Conservation (phyloP, 176 grass and related monocot species). For the Carex myosuroides region DNA sequence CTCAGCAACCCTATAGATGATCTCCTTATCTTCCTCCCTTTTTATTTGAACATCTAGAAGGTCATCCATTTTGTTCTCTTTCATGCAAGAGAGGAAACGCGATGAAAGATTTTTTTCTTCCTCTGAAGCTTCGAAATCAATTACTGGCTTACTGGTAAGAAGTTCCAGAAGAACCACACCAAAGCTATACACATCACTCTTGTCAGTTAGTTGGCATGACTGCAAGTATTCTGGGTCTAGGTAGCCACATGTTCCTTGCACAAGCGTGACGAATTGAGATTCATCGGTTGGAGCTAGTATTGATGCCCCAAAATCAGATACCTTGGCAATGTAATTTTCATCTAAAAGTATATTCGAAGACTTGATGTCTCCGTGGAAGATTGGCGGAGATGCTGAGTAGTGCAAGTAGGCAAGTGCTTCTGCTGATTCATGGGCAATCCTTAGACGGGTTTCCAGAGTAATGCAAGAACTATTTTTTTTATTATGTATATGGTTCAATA, state of each 20-base stretch:
- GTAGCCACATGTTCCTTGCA: not conserved
- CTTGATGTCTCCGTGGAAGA: not conserved
- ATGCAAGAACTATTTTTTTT: too few species aligned
- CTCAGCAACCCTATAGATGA: slow-evolving; percentile 7
- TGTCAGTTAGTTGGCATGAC: not conserved
- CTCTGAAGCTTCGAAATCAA: not conserved
- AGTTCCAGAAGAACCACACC: slow-evolving; percentile 18
- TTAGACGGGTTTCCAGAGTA: too few species aligned
- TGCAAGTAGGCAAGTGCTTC: not conserved
- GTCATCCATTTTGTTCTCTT: not conserved
- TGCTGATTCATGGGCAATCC: not conserved
- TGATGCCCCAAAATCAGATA: not conserved
- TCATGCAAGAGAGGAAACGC: not conserved
- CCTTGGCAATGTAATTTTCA: not conserved
- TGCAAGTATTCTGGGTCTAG: slow-evolving; percentile 28
- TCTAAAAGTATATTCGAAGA: not conserved
- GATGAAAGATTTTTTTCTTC: not conserved
- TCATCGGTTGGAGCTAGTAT: not conserved
- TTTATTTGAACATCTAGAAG: slow-evolving; percentile 18
- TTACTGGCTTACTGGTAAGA: slow-evolving; percentile 7
- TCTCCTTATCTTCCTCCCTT: not conserved
- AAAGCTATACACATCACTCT: slow-evolving; percentile 22
- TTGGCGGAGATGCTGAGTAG: not conserved
- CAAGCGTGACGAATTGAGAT: not conserved
- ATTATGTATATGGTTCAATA: too few species aligned